Percentiles rank a stretch among this genome's conserved stretches.
These are phyloP conservation scores for Oemleria cerasiformis DNA, from an alignment of 306 rosid species.

Conservation along the genomic window DNA sequence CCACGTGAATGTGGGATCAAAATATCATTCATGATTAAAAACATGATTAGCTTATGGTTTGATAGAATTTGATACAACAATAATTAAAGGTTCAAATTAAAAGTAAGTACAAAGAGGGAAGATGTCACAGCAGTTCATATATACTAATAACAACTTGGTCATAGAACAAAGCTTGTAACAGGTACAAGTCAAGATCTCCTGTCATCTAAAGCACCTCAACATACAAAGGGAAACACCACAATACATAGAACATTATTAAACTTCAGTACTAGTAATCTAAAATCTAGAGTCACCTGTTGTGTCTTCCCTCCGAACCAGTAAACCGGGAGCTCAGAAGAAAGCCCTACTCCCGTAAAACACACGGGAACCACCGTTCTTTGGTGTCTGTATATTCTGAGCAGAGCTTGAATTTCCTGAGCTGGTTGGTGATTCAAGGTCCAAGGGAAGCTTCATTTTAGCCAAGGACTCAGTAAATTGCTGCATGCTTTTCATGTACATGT, in stretches of 20 bases:
- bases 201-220: constrained; percentile 44
- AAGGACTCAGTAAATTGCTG: constrained; percentile 92
- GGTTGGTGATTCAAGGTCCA: constrained; percentile 68
- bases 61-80: constrained; percentile 32
- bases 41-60: constrained; percentile 24
- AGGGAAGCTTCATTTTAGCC: constrained; percentile 94
- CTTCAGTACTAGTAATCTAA: constrained; percentile 44
- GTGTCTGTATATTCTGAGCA: constrained; percentile 51
- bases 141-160: constrained; percentile 26
- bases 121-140: constrained; percentile 36
- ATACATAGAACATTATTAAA: constrained; percentile 50
- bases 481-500: constrained; percentile 98
- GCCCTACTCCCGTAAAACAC: constrained; percentile 96
- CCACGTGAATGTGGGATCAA: constrained; percentile 52
- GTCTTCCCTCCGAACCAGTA: constrained; percentile 37
- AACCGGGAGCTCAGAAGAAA: constrained; percentile 62
- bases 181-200: constrained; percentile 49
- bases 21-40: constrained; percentile 32
- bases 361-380: constrained; percentile 58
- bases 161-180: constrained; percentile 39
- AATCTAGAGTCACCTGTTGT: constrained; percentile 51
- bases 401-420: constrained; percentile 79
- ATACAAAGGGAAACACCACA: constrained; percentile 43
- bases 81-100: constrained; percentile 28
- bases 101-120: constrained; percentile 25